Conservation (phyloP, 2,329 filamentous ascomycete genomes). For the Cladophialophora chaetospira region DNA sequence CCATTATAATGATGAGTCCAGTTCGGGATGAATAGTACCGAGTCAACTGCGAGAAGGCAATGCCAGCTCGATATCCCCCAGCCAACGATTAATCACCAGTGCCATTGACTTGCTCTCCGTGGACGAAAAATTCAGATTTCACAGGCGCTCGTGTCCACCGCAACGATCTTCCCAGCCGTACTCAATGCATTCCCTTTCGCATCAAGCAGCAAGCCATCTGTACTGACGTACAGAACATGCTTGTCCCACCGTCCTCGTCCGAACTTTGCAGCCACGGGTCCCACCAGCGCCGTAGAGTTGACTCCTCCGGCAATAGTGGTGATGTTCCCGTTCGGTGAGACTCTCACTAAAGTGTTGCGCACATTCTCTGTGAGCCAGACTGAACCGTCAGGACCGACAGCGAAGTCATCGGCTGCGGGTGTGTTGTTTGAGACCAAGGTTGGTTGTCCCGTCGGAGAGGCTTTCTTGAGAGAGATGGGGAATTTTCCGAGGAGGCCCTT, state of each 20-base stretch:
- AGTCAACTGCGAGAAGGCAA: no score
- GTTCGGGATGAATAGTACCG: no score
- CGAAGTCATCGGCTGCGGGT: constrained; percentile 1
- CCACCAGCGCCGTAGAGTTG: background rate
- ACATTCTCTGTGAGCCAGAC: background rate
- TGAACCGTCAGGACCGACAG: background rate
- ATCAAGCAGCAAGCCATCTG: background rate
- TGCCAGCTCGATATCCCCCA: no score
- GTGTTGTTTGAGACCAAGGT: background rate
- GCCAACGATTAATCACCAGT: no score
- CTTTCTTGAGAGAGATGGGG: background rate
- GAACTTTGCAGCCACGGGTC: background rate
- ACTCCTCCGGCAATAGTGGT: background rate
- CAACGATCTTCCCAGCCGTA: background rate
- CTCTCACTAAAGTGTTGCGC: background rate
- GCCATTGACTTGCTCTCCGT: no score
- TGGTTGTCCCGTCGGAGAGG: background rate
- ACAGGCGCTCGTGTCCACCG: background rate
- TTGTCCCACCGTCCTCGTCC: background rate
- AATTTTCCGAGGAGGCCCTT: background rate
- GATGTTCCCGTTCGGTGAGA: background rate
- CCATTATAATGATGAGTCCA: no score
- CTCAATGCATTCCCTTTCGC: background rate
- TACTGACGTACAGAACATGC: background rate
- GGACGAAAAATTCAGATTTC: no score